Evolutionary conservation across 495 filamentous ascomycete species (phyloP).

Genomic region (Penicillium longicatenatum): DNA sequence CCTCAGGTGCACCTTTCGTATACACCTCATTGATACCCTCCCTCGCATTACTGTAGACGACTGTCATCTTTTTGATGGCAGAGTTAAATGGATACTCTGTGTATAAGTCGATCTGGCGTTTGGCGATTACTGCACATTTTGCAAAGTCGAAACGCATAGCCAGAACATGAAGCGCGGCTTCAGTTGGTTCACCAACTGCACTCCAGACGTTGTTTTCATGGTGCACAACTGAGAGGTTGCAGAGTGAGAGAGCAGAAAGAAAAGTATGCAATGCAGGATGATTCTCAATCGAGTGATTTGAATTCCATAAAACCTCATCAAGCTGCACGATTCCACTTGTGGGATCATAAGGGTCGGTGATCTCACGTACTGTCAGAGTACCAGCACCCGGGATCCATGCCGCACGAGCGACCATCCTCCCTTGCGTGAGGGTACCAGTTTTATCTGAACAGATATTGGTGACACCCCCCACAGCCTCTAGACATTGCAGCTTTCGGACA

Average conservation of each 20-base stretch:
- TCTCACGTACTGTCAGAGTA: constrained; percentile 56
- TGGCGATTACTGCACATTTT: constrained; percentile 54
- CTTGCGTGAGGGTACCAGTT: constrained; percentile 80
- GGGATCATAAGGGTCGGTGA: constrained; percentile 60
- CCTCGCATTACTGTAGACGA: constrained; percentile 55
- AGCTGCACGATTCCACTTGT: constrained; percentile 63
- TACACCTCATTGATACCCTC: constrained; percentile 55
- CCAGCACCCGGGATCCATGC: constrained; percentile 72
- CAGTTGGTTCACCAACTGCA: constrained; percentile 79
- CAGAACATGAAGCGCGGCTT: constrained; percentile 82
- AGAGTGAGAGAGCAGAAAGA: constrained; percentile 70
- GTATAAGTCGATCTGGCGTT: constrained; percentile 61
- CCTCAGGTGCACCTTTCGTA: constrained; percentile 68
- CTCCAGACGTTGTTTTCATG: constrained; percentile 59
- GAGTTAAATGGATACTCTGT: constrained; percentile 83
- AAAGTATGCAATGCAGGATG: constrained; percentile 58
- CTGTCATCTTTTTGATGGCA: constrained; percentile 81
- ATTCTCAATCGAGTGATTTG: constrained; percentile 20
- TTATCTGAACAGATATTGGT: constrained; percentile 91
- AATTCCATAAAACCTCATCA: constrained; percentile 34
- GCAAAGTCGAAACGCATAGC: constrained; percentile 68
- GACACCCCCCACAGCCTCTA: constrained; percentile 82
- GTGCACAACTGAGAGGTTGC: constrained; percentile 74
- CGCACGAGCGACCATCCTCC: constrained; percentile 74
- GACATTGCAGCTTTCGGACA: constrained; percentile 74